Conservation (phyloP, 352 stramenopile species). For the Phytophthora fragariae region DNA sequence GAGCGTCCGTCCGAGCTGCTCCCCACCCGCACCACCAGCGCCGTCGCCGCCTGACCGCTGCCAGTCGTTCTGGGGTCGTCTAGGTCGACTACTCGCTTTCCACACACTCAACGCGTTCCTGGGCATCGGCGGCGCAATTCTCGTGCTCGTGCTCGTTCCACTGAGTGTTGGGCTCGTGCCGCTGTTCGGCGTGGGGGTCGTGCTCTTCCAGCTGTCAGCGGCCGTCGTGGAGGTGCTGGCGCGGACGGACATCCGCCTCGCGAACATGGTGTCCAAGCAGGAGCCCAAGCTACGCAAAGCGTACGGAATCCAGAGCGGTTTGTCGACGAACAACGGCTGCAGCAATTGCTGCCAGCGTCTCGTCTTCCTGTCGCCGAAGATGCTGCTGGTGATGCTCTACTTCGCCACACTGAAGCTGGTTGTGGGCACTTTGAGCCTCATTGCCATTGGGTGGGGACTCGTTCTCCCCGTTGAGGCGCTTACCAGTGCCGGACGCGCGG, state of each 20-base stretch:
- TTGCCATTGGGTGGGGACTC: constrained; percentile 34
- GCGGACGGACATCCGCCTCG: constrained; percentile 31
- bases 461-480: constrained; percentile 49
- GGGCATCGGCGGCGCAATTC: constrained; percentile 28
- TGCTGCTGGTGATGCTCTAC: constrained; percentile 51
- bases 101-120: constrained; percentile 37
- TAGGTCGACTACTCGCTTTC: constrained; percentile 31
- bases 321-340: constrained; percentile 36
- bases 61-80: constrained; percentile 1
- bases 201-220: constrained; percentile 44
- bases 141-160: constrained; percentile 37
- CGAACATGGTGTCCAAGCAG: constrained; percentile 30
- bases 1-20: neutral
- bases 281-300: constrained; percentile 26
- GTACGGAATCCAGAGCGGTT: constrained; percentile 33
- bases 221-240: constrained; percentile 26
- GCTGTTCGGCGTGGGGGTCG: constrained; percentile 33
- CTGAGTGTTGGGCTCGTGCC: constrained; percentile 37
- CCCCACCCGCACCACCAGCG: neutral
- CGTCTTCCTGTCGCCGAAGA: constrained; percentile 39
- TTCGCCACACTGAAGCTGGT: constrained; percentile 55
- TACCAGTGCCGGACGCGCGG: constrained; percentile 16
- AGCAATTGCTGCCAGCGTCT: constrained; percentile 19
- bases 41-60: constrained; percentile 2
- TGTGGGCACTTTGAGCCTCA: constrained; percentile 41